Base-by-base conservation (phyloP, 495 filamentous ascomycete genomes). In the Aspergillus indologenus region DNA sequence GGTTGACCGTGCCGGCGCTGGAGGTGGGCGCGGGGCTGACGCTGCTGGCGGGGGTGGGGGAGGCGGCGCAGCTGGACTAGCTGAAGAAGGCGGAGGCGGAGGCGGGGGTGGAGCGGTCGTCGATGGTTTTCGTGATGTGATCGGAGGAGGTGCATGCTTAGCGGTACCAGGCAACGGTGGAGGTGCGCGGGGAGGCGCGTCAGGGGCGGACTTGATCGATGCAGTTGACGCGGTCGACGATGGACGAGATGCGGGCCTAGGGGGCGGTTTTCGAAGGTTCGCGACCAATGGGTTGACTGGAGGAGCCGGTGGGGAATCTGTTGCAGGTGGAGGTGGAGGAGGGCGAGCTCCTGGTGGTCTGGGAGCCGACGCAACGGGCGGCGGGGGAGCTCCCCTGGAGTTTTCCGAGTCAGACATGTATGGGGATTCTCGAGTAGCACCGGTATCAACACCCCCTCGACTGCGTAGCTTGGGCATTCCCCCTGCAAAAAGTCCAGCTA, bases 381-480 rank as follows among this genome's bases (percentile, higher is more conserved):
- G 79, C 66, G 79, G 87, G 1, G 85, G 84, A 20, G 76, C 80
- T 15, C 48, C 22, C 46, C 66, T 65, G 47, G 83, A 81, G n/a
- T 79, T 79, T 62, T 95, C 90, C 14, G 88, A 84, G 61, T 95
- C 91, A 34, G 90, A 91, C 22, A 87, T 76, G 65, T 96, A 94
- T 54, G 89, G 81, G 21, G 91, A 84, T 48, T 87, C 86, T 64
- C 79, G 83, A 66, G 79, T 87, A 62, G 91, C 92, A 70, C 93
- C 93, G 14, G 94, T 97, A 71, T 96, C 86, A 55, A 98, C 79
- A 20, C 93, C 94, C 23, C 89, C 92, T 12, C 90, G 86, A 74
- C 91, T 96, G 70, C 88, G 87, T 61, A 98, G 67, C 75, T 96
- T 98, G 3, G 94, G 94, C 81, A 98, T 98, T 29, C 93, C 95